phyloP scores from a whole-genome alignment of 169 alveolate genomes.

The Plasmodium blacklocki region DNA sequence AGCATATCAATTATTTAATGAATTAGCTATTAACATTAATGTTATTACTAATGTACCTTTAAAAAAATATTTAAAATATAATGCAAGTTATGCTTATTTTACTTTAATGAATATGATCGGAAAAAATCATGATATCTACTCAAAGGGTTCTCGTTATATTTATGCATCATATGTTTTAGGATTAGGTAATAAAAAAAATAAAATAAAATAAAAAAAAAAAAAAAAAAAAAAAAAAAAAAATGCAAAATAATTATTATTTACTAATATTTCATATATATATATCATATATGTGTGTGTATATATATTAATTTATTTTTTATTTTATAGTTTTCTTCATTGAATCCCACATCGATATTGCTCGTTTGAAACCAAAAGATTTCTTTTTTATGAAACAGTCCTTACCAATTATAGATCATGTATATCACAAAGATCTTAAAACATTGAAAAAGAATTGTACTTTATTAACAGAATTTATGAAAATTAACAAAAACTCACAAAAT shows the following conservation, averaged over 20 bases:
- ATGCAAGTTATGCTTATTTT: conserved; percentile 56
- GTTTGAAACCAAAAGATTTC: conserved; percentile 45
- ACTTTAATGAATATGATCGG: conserved; percentile 43
- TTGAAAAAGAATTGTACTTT: conserved; percentile 13
- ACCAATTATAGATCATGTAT: conserved; percentile 4
- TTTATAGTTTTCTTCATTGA: conserved; percentile 38
- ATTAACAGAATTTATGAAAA: conserved; percentile 13
- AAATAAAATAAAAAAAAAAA: not conserved
- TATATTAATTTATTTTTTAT: not conserved
- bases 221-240: not conserved
- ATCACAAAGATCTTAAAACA: conserved; percentile 1
- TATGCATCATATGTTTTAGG: conserved; percentile 51
- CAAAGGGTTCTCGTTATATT: conserved; percentile 34
- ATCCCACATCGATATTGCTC: conserved; percentile 43
- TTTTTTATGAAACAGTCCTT: conserved; percentile 31
- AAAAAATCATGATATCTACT: conserved; percentile 38
- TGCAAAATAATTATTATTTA: not conserved
- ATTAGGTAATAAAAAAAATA: conserved; percentile 10
- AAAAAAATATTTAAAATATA: conserved; percentile 35
- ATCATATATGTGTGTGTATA: not conserved
- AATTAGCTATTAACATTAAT: conserved; percentile 60
- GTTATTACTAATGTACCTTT: conserved; percentile 49
- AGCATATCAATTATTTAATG: conserved; percentile 63
- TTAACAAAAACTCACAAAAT: conserved; percentile 1
- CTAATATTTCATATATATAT: not conserved